Percentiles rank a stretch among this genome's conserved stretches.
phyloP scores from a whole-genome alignment of 2,329 filamentous ascomycete species.

The Alternaria consortialis region DNA sequence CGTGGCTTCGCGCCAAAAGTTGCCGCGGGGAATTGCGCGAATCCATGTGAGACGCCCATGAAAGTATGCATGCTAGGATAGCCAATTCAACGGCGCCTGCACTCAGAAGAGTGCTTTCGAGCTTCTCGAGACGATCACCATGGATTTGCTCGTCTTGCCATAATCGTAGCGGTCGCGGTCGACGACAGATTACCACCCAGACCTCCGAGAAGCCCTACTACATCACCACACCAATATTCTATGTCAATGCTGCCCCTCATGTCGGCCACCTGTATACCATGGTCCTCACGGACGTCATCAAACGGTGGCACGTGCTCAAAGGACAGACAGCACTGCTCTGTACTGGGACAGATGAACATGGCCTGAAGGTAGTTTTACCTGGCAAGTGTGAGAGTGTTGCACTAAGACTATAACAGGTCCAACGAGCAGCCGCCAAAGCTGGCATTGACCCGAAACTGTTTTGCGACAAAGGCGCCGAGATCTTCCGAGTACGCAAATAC shows the following conservation, averaged over 20 bases:
- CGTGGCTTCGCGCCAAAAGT: constrained; percentile 29
- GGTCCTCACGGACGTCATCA: constrained; percentile 88
- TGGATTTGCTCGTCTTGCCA: constrained; percentile 41
- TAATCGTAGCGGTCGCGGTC: constrained; percentile 24
- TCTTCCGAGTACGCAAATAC: constrained; percentile 68
- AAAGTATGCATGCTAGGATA: constrained; percentile 44
- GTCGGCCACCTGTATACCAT: constrained; percentile 95
- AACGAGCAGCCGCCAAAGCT: constrained; percentile 79
- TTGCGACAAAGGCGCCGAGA: constrained; percentile 83
- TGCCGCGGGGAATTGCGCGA: constrained; percentile 23
- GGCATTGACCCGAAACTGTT: constrained; percentile 80
- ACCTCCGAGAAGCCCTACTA: constrained; percentile 79
- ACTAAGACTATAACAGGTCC: constrained; percentile 65
- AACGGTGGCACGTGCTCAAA: constrained; percentile 85
- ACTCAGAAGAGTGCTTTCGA: constrained; percentile 27
- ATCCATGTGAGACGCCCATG: constrained; percentile 24
- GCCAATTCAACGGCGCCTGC: constrained; percentile 28
- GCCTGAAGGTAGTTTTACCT: constrained; percentile 73
- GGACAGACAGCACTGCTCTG: constrained; percentile 76
- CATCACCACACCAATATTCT: constrained; percentile 96
- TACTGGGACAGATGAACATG: constrained; percentile 97
- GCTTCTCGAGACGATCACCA: constrained; percentile 19
- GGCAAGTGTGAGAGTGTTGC: not conserved
- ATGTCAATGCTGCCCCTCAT: constrained; percentile 97
- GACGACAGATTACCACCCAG: constrained; percentile 32